Evolutionary conservation across 306 rosid genomes (phyloP), one percentile per base, ranked within the genome.

Genomic region (Sophora flavescens): DNA sequence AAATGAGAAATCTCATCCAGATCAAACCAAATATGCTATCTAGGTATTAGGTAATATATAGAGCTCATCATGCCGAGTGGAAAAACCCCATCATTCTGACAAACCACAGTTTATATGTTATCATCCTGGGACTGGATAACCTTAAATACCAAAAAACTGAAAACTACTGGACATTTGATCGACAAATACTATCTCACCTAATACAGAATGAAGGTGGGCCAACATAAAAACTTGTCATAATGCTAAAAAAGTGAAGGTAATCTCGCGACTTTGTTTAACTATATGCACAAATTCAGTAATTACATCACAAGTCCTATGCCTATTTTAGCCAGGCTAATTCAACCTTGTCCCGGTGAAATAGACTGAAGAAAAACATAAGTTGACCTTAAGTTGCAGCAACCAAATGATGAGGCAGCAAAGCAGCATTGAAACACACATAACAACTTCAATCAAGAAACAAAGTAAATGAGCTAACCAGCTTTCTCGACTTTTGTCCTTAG

Each of bases 401-500:
- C 1, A 61, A 28, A 68, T 67, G 30, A 68, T 16, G 41, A 64
- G 45, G 76, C 56, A 74, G 36, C 14, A 73, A 41, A 5, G 72
- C 28, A 28, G 62, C 10, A 41, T 14, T 48, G 59, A 22, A 59
- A 47, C 74, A 44, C n/a, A 57, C 2, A 50, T 2, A 69, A 68
- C 70, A 42, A n/a, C 59, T 5, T 5, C 68, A 57, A 74, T 50
- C 30, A 75, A 64, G 18, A 76, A 63, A 57, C 16, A 70, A 54
- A 44, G 62, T 47, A 63, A 79, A 82, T 51, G 69, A 64, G 47
- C 97, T 86, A 75, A 96, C 99, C 99, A 96, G 86, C 99, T 96
- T 84, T 96, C 99, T 83, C 99, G 88, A 84, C 98, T 96, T 84
- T 96, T 96, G 28, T 96, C 99, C 88, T 96, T 96, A 5, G 99